Conservation (phyloP, 2,329 filamentous ascomycete genomes). For the Colletotrichum sp. region DNA sequence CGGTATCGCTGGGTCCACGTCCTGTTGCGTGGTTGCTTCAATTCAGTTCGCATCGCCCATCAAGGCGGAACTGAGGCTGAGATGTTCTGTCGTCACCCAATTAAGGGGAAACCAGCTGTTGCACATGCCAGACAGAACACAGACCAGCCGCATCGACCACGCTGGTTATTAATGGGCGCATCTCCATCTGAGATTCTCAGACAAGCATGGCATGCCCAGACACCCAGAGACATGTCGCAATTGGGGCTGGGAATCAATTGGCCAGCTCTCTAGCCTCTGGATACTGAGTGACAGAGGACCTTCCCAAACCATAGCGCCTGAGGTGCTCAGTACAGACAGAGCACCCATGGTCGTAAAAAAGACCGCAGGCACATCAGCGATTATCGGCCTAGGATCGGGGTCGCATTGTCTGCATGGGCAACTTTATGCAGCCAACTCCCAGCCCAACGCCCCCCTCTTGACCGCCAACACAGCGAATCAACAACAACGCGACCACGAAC, state of each 20-base stretch:
- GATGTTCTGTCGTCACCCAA: neutral
- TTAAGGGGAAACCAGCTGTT: constrained; percentile 11
- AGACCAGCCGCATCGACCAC: constrained; percentile 1
- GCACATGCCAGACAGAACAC: constrained; percentile 18
- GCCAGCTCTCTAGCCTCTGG: neutral
- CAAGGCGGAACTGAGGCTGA: neutral
- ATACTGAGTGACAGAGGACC: neutral
- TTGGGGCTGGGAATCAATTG: neutral
- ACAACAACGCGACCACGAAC: neutral
- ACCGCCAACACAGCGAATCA: constrained; percentile 4
- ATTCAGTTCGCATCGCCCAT: neutral
- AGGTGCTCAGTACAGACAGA: no score
- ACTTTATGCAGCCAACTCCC: constrained; percentile 11
- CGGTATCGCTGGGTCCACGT: neutral
- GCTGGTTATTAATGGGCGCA: neutral
- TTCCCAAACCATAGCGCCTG: neutral
- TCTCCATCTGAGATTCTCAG: neutral
- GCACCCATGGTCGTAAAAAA: neutral
- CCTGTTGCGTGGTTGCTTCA: neutral
- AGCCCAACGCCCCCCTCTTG: neutral
- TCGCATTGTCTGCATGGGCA: constrained; percentile 2
- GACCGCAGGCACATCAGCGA: neutral
- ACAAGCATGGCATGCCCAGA: constrained; percentile 5
- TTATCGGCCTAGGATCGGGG: constrained; percentile 2
- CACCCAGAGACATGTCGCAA: neutral